Evolutionary conservation across 1,284 basidiomycete genomes (phyloP).

Genomic region (Paramarasmius palmivorus): DNA sequence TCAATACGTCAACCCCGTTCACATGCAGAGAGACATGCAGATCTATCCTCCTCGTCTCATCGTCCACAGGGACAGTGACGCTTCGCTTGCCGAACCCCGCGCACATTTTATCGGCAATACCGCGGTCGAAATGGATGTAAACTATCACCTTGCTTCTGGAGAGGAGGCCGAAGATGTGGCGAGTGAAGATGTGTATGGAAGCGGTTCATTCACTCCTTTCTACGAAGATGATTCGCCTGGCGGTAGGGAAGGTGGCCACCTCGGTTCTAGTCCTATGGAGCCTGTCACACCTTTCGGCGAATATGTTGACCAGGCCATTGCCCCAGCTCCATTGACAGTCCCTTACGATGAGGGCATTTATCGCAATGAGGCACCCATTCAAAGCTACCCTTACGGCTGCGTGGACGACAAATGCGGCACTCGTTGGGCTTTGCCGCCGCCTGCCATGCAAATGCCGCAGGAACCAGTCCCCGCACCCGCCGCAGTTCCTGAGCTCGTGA

Average conservation of each 20-base stretch:
- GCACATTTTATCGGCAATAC: background rate
- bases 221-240: slow-evolving; percentile 69
- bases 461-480: slow-evolving; percentile 29
- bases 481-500: slow-evolving; percentile 43
- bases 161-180: slow-evolving; percentile 24
- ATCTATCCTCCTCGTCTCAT: slow-evolving; percentile 38
- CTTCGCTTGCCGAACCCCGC: background rate
- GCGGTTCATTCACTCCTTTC: slow-evolving; percentile 60
- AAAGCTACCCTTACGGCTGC: slow-evolving; percentile 3
- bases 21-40: slow-evolving; percentile 36
- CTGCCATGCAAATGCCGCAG: slow-evolving; percentile 29
- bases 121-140: slow-evolving; percentile 19
- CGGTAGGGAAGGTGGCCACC: slow-evolving; percentile 46
- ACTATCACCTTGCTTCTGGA: slow-evolving; percentile 6
- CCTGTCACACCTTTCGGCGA: slow-evolving; percentile 75
- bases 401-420: slow-evolving; percentile 1
- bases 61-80: slow-evolving; percentile 19
- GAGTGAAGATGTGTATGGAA: slow-evolving; percentile 36
- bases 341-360: slow-evolving; percentile 17
- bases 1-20: slow-evolving; percentile 21
- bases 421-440: slow-evolving; percentile 22
- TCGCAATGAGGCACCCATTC: background rate
- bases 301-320: slow-evolving; percentile 70
- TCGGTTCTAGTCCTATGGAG: slow-evolving; percentile 64
- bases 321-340: slow-evolving; percentile 32